These are phyloP conservation scores for Raddia guianensis DNA, from an alignment of 176 grass and related monocot genomes.

Conservation along the genomic window DNA sequence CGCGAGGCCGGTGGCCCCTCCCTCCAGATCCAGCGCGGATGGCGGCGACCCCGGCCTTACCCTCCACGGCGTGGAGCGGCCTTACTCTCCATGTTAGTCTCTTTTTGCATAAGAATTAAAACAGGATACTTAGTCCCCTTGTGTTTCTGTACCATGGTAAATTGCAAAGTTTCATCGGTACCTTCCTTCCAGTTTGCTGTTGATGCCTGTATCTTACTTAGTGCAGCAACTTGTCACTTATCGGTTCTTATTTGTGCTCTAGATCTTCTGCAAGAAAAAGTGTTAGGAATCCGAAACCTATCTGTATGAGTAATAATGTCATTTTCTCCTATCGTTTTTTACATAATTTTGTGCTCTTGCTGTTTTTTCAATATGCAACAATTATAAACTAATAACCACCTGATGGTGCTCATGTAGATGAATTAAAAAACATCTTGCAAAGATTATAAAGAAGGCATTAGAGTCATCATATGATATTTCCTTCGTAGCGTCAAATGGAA, in stretches of 20 bases:
- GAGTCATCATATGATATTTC: no score
- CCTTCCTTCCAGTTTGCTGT: not conserved
- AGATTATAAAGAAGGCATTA: no score
- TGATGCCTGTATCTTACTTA: not conserved
- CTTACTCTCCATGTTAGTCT: not conserved
- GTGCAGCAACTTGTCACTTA: not conserved
- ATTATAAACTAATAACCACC: no score
- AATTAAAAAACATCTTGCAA: no score
- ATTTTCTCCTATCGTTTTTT: not conserved
- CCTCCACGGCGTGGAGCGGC: no score
- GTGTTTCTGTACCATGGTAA: not conserved
- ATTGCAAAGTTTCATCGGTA: not conserved
- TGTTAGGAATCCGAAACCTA: not conserved
- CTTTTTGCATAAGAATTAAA: not conserved
- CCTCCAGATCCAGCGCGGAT: no score
- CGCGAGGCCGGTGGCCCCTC: no score
- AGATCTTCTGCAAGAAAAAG: not conserved
- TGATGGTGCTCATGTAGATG: no score
- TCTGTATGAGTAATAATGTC: not conserved
- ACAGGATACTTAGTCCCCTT: not conserved
- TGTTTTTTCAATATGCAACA: not conserved
- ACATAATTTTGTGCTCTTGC: not conserved
- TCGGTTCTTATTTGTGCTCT: not conserved
- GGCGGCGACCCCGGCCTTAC: no score
- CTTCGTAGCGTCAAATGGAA: no score